Base-by-base conservation (phyloP, 768 basidiomycete genomes). In the Paxillus ammoniavirescens region DNA sequence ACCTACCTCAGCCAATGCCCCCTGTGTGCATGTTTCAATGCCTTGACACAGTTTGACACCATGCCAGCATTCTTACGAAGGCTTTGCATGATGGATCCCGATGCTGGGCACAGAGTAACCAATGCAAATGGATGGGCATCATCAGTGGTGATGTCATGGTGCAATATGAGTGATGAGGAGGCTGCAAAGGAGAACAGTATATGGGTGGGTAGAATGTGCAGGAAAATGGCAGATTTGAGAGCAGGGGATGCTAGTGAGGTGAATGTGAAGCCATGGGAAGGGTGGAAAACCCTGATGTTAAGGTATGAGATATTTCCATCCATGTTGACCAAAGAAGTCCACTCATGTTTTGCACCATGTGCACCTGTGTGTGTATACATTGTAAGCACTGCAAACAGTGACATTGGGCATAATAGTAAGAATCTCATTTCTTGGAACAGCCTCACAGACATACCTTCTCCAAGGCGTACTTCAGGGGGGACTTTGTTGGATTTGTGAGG, bases 181-280 rank as follows among this genome's bases (percentile, higher is more conserved):
- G 44, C 61, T 30, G 33, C 61, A 55, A 38, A 38, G 9, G 37
- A 17, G 13, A 38, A 38, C 7, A 15, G 37, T 7, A 38, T 17
- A 13, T 38, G 37, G 15, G 52, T 57, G n/a, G 52, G 55, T n/a
- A 60, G 60, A 12, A 64, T 49, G 35, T 55, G 62, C 18, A 63
- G 37, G 57, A 56, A 53, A 18, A 57, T 53, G 8, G 55, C 37
- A 21, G 51, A 54, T 5, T 45, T 47, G 2, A 63, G 53, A 13
- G 30, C 12, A 40, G 14, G 38, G 33, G 57, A 63, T 6, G 57
- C 33, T 31, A 61, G 40, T 2, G 57, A 59, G 2, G 52, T 46
- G 28, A 56, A 59, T 23, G 57, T 35, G 2, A 10, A 15, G 12
- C 49, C 50, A 5, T 50, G 50, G 3, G 52, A 50, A 10, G 30